Percentiles rank a stretch among this genome's conserved stretches.
Conservation (phyloP, 2,329 filamentous ascomycete species). For the Colletotrichum sansevieriae region DNA sequence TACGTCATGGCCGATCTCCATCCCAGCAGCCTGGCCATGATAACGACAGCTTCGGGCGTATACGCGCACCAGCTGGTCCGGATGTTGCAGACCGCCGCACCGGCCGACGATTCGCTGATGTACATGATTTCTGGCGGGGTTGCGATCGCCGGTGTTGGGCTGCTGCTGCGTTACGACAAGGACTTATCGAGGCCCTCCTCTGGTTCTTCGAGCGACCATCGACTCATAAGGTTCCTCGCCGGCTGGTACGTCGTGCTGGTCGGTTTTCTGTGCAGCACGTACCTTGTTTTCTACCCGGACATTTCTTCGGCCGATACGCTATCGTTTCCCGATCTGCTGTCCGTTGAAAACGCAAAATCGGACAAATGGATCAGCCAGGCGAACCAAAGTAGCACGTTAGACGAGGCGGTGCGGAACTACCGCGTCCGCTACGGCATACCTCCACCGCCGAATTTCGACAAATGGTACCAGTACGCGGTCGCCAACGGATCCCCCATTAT, state of each 20-base stretch:
- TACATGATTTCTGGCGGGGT: conserved; percentile 22
- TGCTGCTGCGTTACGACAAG: conserved; percentile 39
- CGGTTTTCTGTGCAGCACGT: conserved; percentile 37
- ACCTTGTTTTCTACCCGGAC: conserved; percentile 36
- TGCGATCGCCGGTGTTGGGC: conserved; percentile 37
- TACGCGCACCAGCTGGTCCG: conserved; percentile 44
- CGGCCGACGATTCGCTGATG: conserved; percentile 22
- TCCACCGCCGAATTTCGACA: conserved; percentile 83
- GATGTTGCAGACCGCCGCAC: conserved; percentile 18
- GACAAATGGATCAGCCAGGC: conserved; percentile 44
- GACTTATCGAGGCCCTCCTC: conserved; percentile 24
- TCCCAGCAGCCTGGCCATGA: conserved; percentile 46
- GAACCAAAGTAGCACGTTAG: conserved; percentile 42
- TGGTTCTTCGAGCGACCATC: conserved; percentile 9
- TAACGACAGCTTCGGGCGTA: conserved; percentile 44
- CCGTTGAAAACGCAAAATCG: conserved; percentile 31
- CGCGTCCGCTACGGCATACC: conserved; percentile 66
- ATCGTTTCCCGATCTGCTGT: conserved; percentile 23
- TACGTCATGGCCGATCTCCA: conserved; percentile 48
- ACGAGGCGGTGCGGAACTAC: conserved; percentile 57
- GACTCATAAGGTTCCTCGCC: conserved; percentile 28
- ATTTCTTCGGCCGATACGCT: conserved; percentile 10
- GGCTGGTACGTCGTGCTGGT: conserved; percentile 36
- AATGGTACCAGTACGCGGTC: conserved; percentile 82
- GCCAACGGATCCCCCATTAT: conserved; percentile 74